Evolutionary conservation across 805 yeast genomes (phyloP), one percentile per base, ranked within the genome.

Genomic region (Zygosaccharomyces kombuchaensis): DNA sequence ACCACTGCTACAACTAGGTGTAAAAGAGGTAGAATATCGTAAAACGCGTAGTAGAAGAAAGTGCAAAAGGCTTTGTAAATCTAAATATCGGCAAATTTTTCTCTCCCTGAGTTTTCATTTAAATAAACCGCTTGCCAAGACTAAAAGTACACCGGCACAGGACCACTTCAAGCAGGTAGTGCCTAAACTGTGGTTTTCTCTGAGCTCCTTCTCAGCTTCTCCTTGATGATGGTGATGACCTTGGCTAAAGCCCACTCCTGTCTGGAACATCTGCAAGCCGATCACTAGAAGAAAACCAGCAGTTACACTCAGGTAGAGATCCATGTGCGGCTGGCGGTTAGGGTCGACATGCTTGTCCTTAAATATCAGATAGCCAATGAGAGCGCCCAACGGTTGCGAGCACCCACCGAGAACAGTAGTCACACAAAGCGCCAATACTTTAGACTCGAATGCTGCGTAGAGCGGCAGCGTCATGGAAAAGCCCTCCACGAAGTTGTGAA

Each of bases 401-500:
- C 80, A 71, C 0, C 91, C 90, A 3, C 96, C 97, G 13, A 91
- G 67, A 0, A 82, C 44, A 1, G 86, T 80, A 12, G 90, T 76
- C 6, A 84, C 75, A 0, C 73, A 51, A 9, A 88, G 68, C 0
- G 97, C 95, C 52, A 77, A 74, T 22, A 67, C 56, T 36, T 87
- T 71, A 1, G 79, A 74, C 35, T 77, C 71, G 51, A 91, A 71
- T 7, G 95, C 87, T 42, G 90, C 77, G 60, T 84, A 93, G 26
- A 91, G 70, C 0, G 98, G 98, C 37, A 90, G 71, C 10, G 96
- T 87, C 86, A 91, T 90, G 12, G 93, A 80, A 62, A 93, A 89
- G 0, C 98, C 99, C 63, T 91, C 99, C 17, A 90, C 83, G 54
- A 88, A 82, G 64, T 93, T 93, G 68, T 91, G 99, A 23, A 93